Evolutionary conservation across 1,139 yeast genomes (phyloP).

Genomic region (Insectozyma bohioensis): DNA sequence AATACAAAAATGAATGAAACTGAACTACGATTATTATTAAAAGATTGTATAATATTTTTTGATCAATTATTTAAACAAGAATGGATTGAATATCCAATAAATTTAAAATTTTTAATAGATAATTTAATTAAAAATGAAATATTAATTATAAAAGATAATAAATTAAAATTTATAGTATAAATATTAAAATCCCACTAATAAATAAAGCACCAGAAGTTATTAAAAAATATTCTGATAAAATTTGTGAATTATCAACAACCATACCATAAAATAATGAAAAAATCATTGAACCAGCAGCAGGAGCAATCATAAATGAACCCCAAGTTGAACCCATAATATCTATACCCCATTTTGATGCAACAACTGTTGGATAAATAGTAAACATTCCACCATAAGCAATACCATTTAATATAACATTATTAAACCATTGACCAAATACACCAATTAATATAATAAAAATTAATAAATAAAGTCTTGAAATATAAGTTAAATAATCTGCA

Average conservation of each 20-base stretch:
- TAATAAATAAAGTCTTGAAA: conserved; percentile 25
- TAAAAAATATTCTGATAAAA: conserved; percentile 27
- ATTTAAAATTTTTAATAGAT: conserved; percentile 6
- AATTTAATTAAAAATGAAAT: conserved; percentile 7
- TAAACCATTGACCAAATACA: conserved; percentile 35
- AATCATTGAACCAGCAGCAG: conserved; percentile 78
- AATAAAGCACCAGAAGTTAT: conserved; percentile 31
- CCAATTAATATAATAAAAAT: conserved; percentile 43
- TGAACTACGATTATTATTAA: background rate
- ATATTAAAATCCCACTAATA: conserved; percentile 30
- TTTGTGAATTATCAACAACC: conserved; percentile 46
- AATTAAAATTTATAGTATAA: conserved; percentile 11
- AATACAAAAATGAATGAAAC: background rate
- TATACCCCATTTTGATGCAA: conserved; percentile 85
- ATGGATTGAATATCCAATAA: conserved; percentile 1
- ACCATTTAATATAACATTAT: conserved; percentile 57
- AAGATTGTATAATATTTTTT: background rate
- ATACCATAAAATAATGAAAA: conserved; percentile 74
- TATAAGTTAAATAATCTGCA: conserved; percentile 51
- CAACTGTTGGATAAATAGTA: conserved; percentile 80
- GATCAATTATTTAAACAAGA: background rate
- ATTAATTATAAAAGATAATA: conserved; percentile 1
- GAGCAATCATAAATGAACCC: conserved; percentile 90
- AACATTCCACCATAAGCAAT: conserved; percentile 79
- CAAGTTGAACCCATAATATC: conserved; percentile 90